Evolutionary conservation across 2,329 filamentous ascomycete genomes (phyloP), one percentile per base, ranked within the genome.

Genomic region (Chaetomiaceae sp.): DNA sequence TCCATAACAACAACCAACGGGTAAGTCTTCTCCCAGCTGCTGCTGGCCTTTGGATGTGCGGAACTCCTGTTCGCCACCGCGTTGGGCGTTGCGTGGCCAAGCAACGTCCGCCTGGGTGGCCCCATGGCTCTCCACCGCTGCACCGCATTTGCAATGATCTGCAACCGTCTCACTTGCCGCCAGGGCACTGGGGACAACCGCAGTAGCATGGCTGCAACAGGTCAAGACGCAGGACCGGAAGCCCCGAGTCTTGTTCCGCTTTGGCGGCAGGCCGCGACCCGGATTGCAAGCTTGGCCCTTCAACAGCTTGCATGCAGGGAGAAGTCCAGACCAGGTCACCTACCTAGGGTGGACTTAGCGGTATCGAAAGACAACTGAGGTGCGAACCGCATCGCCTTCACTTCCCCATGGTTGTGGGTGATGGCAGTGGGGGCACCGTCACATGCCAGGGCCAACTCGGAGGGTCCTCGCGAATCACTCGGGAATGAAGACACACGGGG

Each of bases 291-390:
- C 47, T 50, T 25, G 39, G 31, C 47, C 31, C 4, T 51, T 29
- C 39, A 51, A 51, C 20, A 38, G 47, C 39, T 51, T 51, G 39
- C 48, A 51, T 51, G 31, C 39, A 51, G 47, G 47, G 31, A 22
- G 17, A 51, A 37, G n/a, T 51, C 39, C 29, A 51, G 47, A 50
- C 47, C 38, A 25, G 38, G n/a, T 23, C n/a, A 50, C 20, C 23
- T 20, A 49, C 27, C 23, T 31, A 25, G 47, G 47, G 47, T 51
- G 47, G 47, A 51, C 25, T 31, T 51, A 51, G 47, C 39, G 47
- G 47, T 51, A 39, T 51, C 47, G 29, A 37, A 31, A 51, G 39
- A 44, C 47, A 37, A 43, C 47, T 37, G 47, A 44, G 39, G 23
- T 7, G 22, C 19, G n/a, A 15, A 25, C 27, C 47, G 15, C 46